A percentile compares a stretch with the other conserved stretches of the same genome.
phyloP scores from a whole-genome alignment of 2,329 filamentous ascomycete genomes.

The Penicillium sp. region DNA sequence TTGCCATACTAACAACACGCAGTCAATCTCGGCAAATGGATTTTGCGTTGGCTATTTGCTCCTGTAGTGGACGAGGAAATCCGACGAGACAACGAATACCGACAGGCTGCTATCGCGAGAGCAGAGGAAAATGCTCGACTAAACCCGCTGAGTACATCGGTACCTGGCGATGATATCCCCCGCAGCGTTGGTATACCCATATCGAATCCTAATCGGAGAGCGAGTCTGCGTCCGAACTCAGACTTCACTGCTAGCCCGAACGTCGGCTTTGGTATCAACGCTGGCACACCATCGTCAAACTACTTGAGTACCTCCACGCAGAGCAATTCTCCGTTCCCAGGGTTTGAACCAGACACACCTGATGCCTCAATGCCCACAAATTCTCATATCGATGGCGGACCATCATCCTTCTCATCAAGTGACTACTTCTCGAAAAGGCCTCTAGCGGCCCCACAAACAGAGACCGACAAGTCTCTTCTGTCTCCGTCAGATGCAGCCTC shows the following conservation, averaged over 20 bases:
- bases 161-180: constrained; percentile 53
- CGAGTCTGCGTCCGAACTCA: constrained; percentile 63
- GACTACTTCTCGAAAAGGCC: constrained; percentile 75
- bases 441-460: constrained; percentile 39
- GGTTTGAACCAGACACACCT: constrained; percentile 30
- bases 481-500: constrained; percentile 46
- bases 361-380: constrained; percentile 50
- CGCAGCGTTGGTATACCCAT: constrained; percentile 32
- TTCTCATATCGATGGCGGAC: constrained; percentile 46
- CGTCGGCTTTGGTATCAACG: constrained; percentile 74
- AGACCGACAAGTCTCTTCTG: constrained; percentile 52
- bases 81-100: constrained; percentile 70
- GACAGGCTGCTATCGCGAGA: constrained; percentile 65
- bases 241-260: constrained; percentile 61
- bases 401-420: constrained; percentile 55
- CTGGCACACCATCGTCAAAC: constrained; percentile 52
- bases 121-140: constrained; percentile 59
- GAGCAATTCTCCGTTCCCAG: constrained; percentile 32
- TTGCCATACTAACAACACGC: neutral
- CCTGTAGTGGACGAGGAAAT: constrained; percentile 89
- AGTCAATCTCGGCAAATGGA: constrained; percentile 98
- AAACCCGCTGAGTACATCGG: constrained; percentile 59
- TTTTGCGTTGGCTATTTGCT: constrained; percentile 86
- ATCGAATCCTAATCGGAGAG: constrained; percentile 38
- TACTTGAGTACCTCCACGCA: constrained; percentile 32